Evolutionary conservation across 495 filamentous ascomycete species (phyloP).

Genomic region (Tuber magnatum): DNA sequence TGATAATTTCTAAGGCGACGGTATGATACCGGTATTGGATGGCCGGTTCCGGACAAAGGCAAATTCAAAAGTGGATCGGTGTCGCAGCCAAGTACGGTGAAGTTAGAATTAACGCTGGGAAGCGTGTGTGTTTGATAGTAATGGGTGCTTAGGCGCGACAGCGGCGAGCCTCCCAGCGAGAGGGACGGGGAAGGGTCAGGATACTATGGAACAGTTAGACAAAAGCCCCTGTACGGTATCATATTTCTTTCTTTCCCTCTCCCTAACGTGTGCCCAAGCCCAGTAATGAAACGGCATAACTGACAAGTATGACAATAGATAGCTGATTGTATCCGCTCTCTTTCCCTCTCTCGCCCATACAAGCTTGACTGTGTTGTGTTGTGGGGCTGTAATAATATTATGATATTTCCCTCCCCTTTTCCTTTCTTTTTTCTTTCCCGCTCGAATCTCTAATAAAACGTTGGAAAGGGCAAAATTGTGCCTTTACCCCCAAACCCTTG

Average conservation of each 20-base stretch:
- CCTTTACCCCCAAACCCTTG: slow-evolving; percentile 1
- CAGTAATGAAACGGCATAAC: not conserved
- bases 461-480: slow-evolving; percentile 1
- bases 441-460: not conserved
- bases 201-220: slow-evolving; percentile 2
- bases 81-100: not conserved
- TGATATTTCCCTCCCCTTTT: not conserved
- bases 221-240: not conserved
- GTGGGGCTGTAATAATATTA: not conserved
- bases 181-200: not conserved
- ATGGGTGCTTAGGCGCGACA: not conserved
- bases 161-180: not conserved
- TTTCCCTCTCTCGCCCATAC: not conserved
- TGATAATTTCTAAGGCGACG: not conserved
- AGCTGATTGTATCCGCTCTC: not conserved
- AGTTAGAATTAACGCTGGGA: not conserved
- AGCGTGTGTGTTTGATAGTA: not conserved
- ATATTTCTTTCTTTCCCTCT: not conserved
- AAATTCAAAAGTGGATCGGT: not conserved
- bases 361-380: not conserved
- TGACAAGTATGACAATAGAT: not conserved
- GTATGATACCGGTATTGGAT: too few species aligned
- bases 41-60: not conserved
- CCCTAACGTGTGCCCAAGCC: not conserved
- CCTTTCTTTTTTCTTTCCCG: not conserved